Percentiles rank a stretch among this genome's conserved stretches.
phyloP scores from a whole-genome alignment of 768 basidiomycete genomes.

The Mycena alexandri region DNA sequence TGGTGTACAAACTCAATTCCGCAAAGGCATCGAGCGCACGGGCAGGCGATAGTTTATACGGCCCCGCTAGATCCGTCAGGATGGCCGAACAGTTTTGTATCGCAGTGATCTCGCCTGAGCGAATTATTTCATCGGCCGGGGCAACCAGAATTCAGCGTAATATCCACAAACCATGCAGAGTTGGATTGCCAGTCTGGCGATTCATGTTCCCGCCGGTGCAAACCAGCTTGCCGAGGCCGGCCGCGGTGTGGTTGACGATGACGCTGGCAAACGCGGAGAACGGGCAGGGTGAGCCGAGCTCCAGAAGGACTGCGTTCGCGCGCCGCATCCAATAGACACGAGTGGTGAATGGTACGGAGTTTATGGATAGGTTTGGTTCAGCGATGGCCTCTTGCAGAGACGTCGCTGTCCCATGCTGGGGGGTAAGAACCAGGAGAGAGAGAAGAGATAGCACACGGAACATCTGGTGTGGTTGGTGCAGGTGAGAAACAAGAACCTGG shows the following conservation, averaged over 20 bases:
- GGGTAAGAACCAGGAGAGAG: background rate
- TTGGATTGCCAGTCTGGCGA: constrained; percentile 29
- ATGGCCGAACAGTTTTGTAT: constrained; percentile 36
- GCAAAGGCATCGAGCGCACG: constrained; percentile 31
- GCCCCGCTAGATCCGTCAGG: constrained; percentile 36
- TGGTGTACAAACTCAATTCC: constrained; percentile 22
- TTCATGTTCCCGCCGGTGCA: constrained; percentile 34
- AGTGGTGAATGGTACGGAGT: constrained; percentile 33
- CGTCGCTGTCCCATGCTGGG: background rate
- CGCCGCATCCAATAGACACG: constrained; percentile 37
- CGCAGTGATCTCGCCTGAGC: constrained; percentile 39
- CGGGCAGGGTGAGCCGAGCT: constrained; percentile 30
- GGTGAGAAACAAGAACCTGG: no score
- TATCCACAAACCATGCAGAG: constrained; percentile 32
- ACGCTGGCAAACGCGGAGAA: constrained; percentile 36
- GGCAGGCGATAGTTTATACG: constrained; percentile 33
- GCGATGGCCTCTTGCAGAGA: constrained; percentile 22
- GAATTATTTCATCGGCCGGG: background rate
- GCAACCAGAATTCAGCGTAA: background rate
- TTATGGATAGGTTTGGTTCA: constrained; percentile 22
- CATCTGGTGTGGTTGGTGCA: background rate
- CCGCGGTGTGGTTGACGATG: constrained; percentile 37
- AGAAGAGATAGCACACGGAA: background rate
- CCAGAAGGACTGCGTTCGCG: constrained; percentile 25
- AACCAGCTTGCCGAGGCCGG: constrained; percentile 30